A percentile compares a stretch with the other conserved stretches of the same genome.
These are phyloP conservation scores for Dillenia suffruticosa DNA, from an alignment of 164 flowering plant species.

Conservation along the genomic window DNA sequence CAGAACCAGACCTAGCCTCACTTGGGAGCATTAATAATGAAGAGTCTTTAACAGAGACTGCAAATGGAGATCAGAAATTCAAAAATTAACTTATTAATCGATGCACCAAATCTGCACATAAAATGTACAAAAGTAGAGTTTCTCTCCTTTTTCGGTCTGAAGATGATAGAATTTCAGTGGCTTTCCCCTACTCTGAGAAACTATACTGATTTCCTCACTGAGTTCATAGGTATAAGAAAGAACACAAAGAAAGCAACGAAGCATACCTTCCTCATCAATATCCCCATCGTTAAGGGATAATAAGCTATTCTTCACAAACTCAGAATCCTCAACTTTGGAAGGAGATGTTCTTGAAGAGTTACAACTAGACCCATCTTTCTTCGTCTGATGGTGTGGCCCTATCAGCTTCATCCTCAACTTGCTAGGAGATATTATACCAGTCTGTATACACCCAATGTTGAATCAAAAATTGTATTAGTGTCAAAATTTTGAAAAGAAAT, in stretches of 20 bases:
- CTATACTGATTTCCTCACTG: too few relatives aligned
- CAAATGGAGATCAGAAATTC: neutral
- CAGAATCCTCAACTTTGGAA: conserved; percentile 60
- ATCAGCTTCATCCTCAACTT: conserved; percentile 87
- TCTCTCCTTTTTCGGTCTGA: too few relatives aligned
- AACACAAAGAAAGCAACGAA: too few relatives aligned
- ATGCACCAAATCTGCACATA: too few relatives aligned
- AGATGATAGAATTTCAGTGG: too few relatives aligned
- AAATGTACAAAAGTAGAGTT: too few relatives aligned
- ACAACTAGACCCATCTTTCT: conserved; percentile 61
- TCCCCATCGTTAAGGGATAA: conserved; percentile 39
- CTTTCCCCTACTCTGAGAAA: too few relatives aligned
- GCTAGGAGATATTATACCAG: conserved; percentile 85
- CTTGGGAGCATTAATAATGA: conserved; percentile 11
- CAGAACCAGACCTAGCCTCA: conserved; percentile 12
- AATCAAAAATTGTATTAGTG: neutral
- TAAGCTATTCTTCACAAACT: conserved; percentile 61
- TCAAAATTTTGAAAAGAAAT: too few relatives aligned
- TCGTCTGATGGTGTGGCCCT: conserved; percentile 51
- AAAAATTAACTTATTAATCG: too few relatives aligned
- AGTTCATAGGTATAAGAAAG: too few relatives aligned
- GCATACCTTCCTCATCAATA: conserved; percentile 41
- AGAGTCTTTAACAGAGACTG: conserved; percentile 27
- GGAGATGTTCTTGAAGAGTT: conserved; percentile 91
- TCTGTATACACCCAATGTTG: conserved; percentile 29